phyloP scores from a whole-genome alignment of 2,329 filamentous ascomycete genomes.

The Colletotrichum coccodes region DNA sequence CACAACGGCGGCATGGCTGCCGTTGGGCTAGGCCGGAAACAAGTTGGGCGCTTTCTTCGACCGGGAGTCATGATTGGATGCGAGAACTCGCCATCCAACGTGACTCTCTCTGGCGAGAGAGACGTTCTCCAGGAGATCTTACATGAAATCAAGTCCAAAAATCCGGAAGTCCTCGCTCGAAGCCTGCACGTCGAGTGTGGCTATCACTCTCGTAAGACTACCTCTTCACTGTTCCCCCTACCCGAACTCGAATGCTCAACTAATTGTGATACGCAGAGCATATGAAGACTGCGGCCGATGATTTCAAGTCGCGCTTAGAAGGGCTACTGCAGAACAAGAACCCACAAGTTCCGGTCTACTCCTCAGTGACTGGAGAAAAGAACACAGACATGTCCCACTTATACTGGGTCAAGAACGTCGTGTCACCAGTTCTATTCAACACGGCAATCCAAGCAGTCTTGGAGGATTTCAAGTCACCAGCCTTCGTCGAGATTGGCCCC shows the following conservation, averaged over 20 bases:
- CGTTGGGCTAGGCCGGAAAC: slow-evolving; percentile 54
- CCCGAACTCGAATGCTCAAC: background rate
- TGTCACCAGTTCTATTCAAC: slow-evolving; percentile 54
- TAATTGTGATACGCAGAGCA: slow-evolving; percentile 8
- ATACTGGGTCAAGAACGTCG: slow-evolving; percentile 58
- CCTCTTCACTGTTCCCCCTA: rapidly evolving
- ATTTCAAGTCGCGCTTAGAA: slow-evolving; percentile 20
- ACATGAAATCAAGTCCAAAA: background rate
- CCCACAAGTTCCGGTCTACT: slow-evolving; percentile 21
- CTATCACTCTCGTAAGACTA: slow-evolving; percentile 57
- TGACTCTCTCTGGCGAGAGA: slow-evolving; percentile 54
- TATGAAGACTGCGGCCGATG: slow-evolving; percentile 12
- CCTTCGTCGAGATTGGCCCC: slow-evolving; percentile 59
- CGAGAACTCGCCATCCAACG: slow-evolving; percentile 61
- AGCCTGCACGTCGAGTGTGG: slow-evolving; percentile 60
- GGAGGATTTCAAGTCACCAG: slow-evolving; percentile 24
- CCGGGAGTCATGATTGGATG: slow-evolving; percentile 51
- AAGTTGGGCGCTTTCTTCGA: slow-evolving; percentile 34
- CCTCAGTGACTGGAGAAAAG: slow-evolving; percentile 20
- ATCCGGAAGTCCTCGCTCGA: slow-evolving; percentile 55
- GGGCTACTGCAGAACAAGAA: background rate
- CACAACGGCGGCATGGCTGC: slow-evolving; percentile 63
- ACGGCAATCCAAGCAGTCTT: slow-evolving; percentile 38
- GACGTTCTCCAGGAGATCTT: slow-evolving; percentile 40
- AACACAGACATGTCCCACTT: slow-evolving; percentile 38